Evolutionary conservation across 2,329 filamentous ascomycete species (phyloP).

Genomic region (Ascocoryne sarcoides): DNA sequence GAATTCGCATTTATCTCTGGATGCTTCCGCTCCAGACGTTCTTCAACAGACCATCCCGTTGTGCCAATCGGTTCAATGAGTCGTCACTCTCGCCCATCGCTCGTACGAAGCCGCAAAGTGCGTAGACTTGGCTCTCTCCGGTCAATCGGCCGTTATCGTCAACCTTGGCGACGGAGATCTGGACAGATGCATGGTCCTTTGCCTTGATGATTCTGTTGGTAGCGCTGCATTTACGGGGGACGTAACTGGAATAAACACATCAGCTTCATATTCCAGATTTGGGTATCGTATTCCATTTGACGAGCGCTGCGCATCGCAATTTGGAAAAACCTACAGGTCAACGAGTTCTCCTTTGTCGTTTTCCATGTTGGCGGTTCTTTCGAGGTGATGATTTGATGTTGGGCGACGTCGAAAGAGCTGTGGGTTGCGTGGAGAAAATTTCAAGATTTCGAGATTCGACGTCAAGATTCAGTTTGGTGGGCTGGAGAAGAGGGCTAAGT

Average conservation of each 20-base stretch:
- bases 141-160: conserved; percentile 94
- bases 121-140: conserved; percentile 96
- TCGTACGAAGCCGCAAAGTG: conserved; percentile 94
- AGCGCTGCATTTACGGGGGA: conserved; percentile 97
- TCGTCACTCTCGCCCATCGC: conserved; percentile 98
- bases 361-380: conserved; percentile 69
- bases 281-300: no score
- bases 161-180: conserved; percentile 95
- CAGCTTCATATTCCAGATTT: conserved; percentile 4
- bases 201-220: conserved; percentile 99
- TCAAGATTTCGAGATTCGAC: conserved; percentile 25
- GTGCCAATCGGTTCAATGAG: conserved; percentile 86
- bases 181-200: conserved; percentile 98
- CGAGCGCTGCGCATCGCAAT: background rate
- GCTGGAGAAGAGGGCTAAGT: conserved; percentile 7
- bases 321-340: conserved; percentile 68
- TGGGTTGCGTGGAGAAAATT: conserved; percentile 23
- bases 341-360: conserved; percentile 99
- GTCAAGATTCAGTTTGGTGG: conserved; percentile 15
- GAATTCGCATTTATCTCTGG: conserved; percentile 28
- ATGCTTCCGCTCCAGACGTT: conserved; percentile 71
- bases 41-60: conserved; percentile 96
- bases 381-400: conserved; percentile 18
- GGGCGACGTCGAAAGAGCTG: background rate
- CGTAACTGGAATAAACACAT: conserved; percentile 55